Conservation (phyloP, 73 alveolate genomes). For the Paramecium sexaurelia region DNA sequence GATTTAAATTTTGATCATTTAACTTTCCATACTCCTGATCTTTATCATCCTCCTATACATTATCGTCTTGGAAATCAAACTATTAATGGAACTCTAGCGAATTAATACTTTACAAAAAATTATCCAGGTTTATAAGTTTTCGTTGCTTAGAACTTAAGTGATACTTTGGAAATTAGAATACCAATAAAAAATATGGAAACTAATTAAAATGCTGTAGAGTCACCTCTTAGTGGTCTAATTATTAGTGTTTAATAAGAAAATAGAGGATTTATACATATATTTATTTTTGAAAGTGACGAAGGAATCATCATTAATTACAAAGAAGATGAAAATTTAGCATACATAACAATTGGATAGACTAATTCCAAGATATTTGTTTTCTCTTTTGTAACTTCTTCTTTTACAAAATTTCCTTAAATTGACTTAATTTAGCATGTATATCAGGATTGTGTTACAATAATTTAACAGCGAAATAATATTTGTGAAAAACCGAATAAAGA, state of each 20-base stretch:
- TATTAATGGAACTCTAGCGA: background rate
- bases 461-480: background rate
- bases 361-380: background rate
- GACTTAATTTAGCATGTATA: background rate
- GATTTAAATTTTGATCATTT: background rate
- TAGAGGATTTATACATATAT: conserved; percentile 43
- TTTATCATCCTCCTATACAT: conserved; percentile 56
- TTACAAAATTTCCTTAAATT: background rate
- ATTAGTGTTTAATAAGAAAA: conserved; percentile 3
- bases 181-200: conserved; percentile 8
- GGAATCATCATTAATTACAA: background rate
- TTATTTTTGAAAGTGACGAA: background rate
- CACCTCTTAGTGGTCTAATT: background rate
- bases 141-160: background rate
- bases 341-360: background rate
- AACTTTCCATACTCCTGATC: conserved; percentile 44
- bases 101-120: background rate
- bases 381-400: conserved; percentile 37
- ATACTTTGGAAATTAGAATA: background rate
- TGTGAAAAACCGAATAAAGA: background rate
- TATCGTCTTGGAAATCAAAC: background rate
- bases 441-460: background rate
- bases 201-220: background rate
- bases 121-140: conserved; percentile 50
- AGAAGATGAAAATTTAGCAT: conserved; percentile 45